Evolutionary conservation across 2,329 filamentous ascomycete species (phyloP).

Genomic region (Phoma sp.): DNA sequence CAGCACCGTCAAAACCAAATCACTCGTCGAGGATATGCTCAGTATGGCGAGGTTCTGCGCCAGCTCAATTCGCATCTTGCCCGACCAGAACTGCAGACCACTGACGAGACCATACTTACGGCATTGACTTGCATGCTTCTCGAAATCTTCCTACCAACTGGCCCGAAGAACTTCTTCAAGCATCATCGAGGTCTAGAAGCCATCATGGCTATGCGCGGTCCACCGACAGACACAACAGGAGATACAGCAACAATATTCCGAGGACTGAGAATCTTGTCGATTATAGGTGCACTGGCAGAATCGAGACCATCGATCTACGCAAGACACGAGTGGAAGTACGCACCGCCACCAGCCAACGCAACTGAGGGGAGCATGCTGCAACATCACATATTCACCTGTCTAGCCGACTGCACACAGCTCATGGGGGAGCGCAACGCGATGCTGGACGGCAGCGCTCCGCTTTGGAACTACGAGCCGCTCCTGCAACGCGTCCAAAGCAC

Average conservation of each 20-base stretch:
- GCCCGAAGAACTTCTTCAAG: conserved; percentile 34
- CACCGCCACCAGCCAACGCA: conserved; percentile 16
- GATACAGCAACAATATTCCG: conserved; percentile 26
- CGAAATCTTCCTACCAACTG: conserved; percentile 38
- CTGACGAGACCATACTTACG: conserved; percentile 35
- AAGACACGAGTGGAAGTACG: conserved; percentile 32
- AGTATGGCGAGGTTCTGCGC: conserved; percentile 34
- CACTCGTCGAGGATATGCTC: conserved; percentile 26
- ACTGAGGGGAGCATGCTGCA: conserved; percentile 23
- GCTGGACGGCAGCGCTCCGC: neutral
- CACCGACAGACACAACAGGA: conserved; percentile 17
- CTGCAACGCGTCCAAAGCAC: conserved; percentile 11
- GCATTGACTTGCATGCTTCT: conserved; percentile 35
- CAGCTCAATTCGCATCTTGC: conserved; percentile 31
- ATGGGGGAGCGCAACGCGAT: conserved; percentile 20
- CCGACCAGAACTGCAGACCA: conserved; percentile 24
- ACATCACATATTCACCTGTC: conserved; percentile 28
- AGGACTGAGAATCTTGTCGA: conserved; percentile 30
- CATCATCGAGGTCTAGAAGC: conserved; percentile 39
- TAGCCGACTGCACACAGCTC: conserved; percentile 34
- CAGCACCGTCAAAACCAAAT: conserved; percentile 31
- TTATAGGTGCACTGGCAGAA: conserved; percentile 31
- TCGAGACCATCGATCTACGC: conserved; percentile 28
- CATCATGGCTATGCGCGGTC: conserved; percentile 32
- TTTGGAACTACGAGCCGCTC: conserved; percentile 7